phyloP scores from a whole-genome alignment of 1,139 yeast genomes.

The Eremothecium sinecaudum region DNA sequence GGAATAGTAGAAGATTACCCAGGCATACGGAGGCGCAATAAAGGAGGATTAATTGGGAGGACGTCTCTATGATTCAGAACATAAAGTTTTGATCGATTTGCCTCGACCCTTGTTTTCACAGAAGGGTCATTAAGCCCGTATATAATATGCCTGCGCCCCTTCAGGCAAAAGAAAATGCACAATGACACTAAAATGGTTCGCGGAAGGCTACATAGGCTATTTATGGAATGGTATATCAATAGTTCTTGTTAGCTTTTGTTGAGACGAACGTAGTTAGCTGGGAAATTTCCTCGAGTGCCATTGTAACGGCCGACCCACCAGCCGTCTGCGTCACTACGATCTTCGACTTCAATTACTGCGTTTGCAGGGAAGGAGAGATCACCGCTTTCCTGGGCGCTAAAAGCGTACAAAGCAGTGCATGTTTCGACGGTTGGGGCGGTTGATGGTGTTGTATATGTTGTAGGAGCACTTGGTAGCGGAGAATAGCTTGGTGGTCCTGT shows the following conservation, averaged over 20 bases:
- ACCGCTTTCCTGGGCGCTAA: conserved; percentile 79
- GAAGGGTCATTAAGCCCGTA: too few relatives aligned
- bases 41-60: too few relatives aligned
- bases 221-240: too few relatives aligned
- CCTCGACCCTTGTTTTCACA: too few relatives aligned
- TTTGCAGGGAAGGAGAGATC: conserved; percentile 86
- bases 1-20: too few relatives aligned
- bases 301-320: conserved; percentile 97
- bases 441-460: conserved; percentile 32
- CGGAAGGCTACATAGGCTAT: too few relatives aligned
- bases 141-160: too few relatives aligned
- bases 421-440: conserved; percentile 41
- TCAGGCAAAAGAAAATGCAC: too few relatives aligned
- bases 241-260: not conserved
- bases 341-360: conserved; percentile 70
- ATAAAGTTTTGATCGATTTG: too few relatives aligned
- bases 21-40: too few relatives aligned
- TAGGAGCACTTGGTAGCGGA: conserved; percentile 21
- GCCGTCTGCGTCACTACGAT: conserved; percentile 75
- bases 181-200: too few relatives aligned
- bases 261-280: conserved; percentile 64
- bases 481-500: conserved; percentile 16
- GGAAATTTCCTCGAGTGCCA: conserved; percentile 85
- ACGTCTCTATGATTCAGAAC: too few relatives aligned
- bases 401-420: conserved; percentile 70